A percentile compares a stretch with the other conserved stretches of the same genome.
Evolutionary conservation across 2,329 filamentous ascomycete species (phyloP).

Genomic region (Tolypocladium ophioglossoides): DNA sequence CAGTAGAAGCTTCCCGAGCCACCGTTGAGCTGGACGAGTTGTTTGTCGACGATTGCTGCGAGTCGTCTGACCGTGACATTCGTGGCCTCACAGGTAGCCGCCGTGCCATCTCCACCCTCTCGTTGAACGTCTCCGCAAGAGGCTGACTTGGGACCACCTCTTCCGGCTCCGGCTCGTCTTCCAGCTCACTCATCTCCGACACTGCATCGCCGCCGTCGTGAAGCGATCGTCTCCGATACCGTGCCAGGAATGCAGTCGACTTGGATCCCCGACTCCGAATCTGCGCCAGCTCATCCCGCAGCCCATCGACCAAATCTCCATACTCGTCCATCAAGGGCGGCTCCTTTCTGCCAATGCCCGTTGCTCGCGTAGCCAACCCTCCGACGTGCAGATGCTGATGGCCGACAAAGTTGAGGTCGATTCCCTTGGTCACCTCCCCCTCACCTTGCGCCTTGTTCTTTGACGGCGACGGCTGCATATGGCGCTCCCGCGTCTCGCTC

Average conservation of each 20-base stretch:
- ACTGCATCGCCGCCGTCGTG: slow-evolving; percentile 11
- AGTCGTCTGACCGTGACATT: slow-evolving; percentile 12
- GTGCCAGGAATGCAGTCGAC: slow-evolving; percentile 10
- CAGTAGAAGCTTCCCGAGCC: too few species aligned
- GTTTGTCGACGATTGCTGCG: slow-evolving; percentile 2
- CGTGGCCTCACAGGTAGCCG: slow-evolving; percentile 16
- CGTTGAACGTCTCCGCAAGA: slow-evolving; percentile 9
- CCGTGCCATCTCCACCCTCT: slow-evolving; percentile 8
- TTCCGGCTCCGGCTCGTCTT: slow-evolving; percentile 27
- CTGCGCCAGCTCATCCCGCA: slow-evolving; percentile 29
- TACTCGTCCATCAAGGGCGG: slow-evolving; percentile 30
- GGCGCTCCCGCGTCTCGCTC: slow-evolving; percentile 31
- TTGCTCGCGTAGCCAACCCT: slow-evolving; percentile 13
- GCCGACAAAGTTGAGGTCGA: slow-evolving; percentile 42
- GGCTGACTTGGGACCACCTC: slow-evolving; percentile 6
- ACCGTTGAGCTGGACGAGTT: not conserved
- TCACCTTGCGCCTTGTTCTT: slow-evolving; percentile 11
- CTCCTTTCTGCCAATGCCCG: slow-evolving; percentile 12
- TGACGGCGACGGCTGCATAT: slow-evolving; percentile 9
- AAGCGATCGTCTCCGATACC: not conserved
- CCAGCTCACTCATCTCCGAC: slow-evolving; percentile 43
- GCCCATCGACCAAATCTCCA: slow-evolving; percentile 25
- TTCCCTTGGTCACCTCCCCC: slow-evolving; percentile 22
- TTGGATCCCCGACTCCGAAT: slow-evolving; percentile 11
- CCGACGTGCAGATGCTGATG: slow-evolving; percentile 39